A percentile compares a stretch with the other conserved stretches of the same genome.
phyloP scores from a whole-genome alignment of 176 grass and related monocot species.

The Otatea glauca region DNA sequence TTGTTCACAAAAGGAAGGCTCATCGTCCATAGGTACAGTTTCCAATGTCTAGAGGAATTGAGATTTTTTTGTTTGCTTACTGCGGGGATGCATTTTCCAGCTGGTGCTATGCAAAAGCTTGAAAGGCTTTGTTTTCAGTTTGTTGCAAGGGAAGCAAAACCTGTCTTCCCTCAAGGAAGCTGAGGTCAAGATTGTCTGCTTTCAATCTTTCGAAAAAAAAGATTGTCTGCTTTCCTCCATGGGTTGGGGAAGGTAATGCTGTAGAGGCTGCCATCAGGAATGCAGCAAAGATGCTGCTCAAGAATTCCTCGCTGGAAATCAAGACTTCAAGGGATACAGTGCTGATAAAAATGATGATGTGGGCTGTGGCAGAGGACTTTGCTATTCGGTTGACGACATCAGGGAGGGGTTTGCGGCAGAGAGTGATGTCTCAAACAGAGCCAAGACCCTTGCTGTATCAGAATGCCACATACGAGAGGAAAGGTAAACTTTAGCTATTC shows the following conservation, averaged over 20 bases:
- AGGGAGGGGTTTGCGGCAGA: not conserved
- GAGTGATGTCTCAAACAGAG: not conserved
- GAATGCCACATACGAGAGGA: not conserved
- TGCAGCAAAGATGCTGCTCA: too few species aligned
- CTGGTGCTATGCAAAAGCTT: not conserved
- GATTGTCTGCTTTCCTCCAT: not conserved
- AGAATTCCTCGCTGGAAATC: too few species aligned
- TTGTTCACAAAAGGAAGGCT: not conserved
- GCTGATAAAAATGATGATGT: not conserved
- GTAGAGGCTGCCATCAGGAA: not conserved
- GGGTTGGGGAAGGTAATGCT: not conserved
- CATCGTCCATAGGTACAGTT: not conserved
- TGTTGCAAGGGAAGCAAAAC: not conserved
- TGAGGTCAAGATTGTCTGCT: not conserved
- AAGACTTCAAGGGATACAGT: not conserved
- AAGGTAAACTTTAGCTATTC: not conserved
- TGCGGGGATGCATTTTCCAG: not conserved
- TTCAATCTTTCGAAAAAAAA: too few species aligned
- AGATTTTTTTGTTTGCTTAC: not conserved
- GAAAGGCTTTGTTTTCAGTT: not conserved
- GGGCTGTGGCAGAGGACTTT: not conserved
- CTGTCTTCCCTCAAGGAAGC: constrained; percentile 1
- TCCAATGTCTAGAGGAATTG: not conserved
- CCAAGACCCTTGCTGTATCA: not conserved
- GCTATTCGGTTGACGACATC: not conserved